phyloP scores from a whole-genome alignment of 2,329 filamentous ascomycete genomes.

The Pseudogymnoascus destructans region DNA sequence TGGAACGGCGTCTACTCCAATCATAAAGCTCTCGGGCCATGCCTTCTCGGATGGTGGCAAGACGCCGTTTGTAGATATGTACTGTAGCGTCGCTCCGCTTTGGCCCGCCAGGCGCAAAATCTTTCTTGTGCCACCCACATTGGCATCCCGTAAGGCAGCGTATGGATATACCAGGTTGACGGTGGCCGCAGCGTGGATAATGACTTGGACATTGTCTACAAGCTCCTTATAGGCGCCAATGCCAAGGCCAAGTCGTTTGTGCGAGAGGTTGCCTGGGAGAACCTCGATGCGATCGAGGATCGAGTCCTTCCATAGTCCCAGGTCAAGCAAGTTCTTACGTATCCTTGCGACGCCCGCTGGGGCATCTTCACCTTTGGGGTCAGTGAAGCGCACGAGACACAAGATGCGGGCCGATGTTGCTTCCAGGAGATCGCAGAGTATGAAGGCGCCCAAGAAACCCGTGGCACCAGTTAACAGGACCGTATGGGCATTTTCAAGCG shows the following conservation, averaged over 20 bases:
- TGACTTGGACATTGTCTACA: constrained; percentile 52
- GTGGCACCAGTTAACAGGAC: constrained; percentile 64
- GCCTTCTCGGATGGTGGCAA: constrained; percentile 56
- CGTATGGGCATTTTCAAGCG: constrained; percentile 52
- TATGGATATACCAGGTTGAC: constrained; percentile 77
- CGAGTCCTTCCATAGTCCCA: constrained; percentile 63
- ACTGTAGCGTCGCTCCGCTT: constrained; percentile 59
- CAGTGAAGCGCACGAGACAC: constrained; percentile 60
- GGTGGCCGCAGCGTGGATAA: constrained; percentile 64
- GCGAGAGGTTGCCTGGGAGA: constrained; percentile 58
- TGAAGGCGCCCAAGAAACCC: constrained; percentile 63
- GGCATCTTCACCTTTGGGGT: constrained; percentile 49
- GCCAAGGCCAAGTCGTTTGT: constrained; percentile 54
- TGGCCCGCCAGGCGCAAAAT: constrained; percentile 57
- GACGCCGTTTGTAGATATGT: constrained; percentile 70
- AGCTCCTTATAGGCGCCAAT: constrained; percentile 52
- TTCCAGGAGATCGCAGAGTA: constrained; percentile 55
- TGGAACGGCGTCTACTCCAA: constrained; percentile 55
- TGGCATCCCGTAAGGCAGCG: constrained; percentile 58
- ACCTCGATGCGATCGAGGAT: constrained; percentile 70
- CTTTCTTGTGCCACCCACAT: constrained; percentile 67
- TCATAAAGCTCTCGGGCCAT: constrained; percentile 57
- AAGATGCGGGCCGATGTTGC: constrained; percentile 55
- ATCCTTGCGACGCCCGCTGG: constrained; percentile 59
- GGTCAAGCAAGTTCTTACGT: constrained; percentile 62